Evolutionary conservation across 768 basidiomycete genomes (phyloP).

Genomic region (Suillus decipiens): DNA sequence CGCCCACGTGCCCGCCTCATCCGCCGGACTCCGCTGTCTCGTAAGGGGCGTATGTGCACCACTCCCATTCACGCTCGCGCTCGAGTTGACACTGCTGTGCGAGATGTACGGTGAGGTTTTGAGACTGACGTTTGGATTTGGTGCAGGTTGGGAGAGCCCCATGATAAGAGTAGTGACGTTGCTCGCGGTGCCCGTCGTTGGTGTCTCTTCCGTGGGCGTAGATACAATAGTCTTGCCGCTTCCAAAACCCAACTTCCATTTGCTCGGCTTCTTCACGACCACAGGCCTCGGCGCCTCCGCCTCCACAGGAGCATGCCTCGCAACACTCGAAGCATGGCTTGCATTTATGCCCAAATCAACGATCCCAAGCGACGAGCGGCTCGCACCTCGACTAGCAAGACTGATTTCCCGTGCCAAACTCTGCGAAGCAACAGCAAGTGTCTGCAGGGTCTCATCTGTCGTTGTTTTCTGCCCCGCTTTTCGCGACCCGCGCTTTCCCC

Average conservation of each 20-base stretch:
- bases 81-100: neutral
- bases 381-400: slow-evolving; percentile 40
- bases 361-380: slow-evolving; percentile 41
- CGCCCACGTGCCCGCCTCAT: slow-evolving; percentile 47
- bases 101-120: neutral
- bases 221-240: slow-evolving; percentile 60
- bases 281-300: slow-evolving; percentile 22
- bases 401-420: slow-evolving; percentile 83
- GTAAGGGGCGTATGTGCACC: slow-evolving; percentile 27
- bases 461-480: slow-evolving; percentile 67
- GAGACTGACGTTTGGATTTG: slow-evolving; percentile 8
- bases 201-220: slow-evolving; percentile 35
- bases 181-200: slow-evolving; percentile 63
- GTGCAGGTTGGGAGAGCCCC: slow-evolving; percentile 56
- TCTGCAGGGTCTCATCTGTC: slow-evolving; percentile 60
- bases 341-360: slow-evolving; percentile 26
- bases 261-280: slow-evolving; percentile 72
- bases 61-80: slow-evolving; percentile 10
- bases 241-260: slow-evolving; percentile 57
- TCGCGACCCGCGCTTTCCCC: slow-evolving; percentile 82
- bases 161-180: slow-evolving; percentile 78
- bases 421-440: slow-evolving; percentile 80
- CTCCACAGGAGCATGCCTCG: slow-evolving; percentile 23
- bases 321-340: slow-evolving; percentile 34
- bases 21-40: slow-evolving; percentile 39